phyloP scores from a whole-genome alignment of 2,329 filamentous ascomycete genomes.

The Camillea tinctor region DNA sequence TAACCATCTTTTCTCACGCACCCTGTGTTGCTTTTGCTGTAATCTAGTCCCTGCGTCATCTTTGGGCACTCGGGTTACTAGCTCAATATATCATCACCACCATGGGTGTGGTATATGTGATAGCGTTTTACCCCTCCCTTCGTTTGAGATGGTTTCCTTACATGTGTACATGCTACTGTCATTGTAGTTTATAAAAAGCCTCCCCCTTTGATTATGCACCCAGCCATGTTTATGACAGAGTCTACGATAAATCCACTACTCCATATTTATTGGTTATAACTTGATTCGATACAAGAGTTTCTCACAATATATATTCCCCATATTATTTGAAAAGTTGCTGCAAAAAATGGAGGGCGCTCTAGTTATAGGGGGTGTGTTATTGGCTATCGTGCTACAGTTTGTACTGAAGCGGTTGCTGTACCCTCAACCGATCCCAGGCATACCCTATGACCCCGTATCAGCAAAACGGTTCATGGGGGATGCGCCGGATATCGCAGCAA shows the following conservation, averaged over 20 bases:
- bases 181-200: too few species aligned
- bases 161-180: too few species aligned
- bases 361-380: neutral
- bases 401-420: neutral
- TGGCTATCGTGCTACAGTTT: neutral
- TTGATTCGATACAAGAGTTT: neutral
- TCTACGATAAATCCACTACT: too few species aligned
- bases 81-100: neutral
- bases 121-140: too few species aligned
- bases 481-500: neutral
- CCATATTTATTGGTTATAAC: neutral
- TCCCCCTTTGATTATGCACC: too few species aligned
- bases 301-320: neutral
- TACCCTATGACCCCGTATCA: neutral
- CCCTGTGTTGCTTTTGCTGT: neutral
- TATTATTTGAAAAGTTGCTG: neutral
- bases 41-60: neutral
- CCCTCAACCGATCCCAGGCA: neutral
- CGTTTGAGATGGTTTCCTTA: too few species aligned
- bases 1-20: neutral
- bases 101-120: too few species aligned
- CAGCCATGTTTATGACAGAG: too few species aligned
- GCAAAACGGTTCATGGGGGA: neutral
- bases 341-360: neutral
- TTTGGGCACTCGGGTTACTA: neutral